Base-by-base conservation (phyloP, 2,329 filamentous ascomycete species). In the Penicillium fuscoglaucum region DNA sequence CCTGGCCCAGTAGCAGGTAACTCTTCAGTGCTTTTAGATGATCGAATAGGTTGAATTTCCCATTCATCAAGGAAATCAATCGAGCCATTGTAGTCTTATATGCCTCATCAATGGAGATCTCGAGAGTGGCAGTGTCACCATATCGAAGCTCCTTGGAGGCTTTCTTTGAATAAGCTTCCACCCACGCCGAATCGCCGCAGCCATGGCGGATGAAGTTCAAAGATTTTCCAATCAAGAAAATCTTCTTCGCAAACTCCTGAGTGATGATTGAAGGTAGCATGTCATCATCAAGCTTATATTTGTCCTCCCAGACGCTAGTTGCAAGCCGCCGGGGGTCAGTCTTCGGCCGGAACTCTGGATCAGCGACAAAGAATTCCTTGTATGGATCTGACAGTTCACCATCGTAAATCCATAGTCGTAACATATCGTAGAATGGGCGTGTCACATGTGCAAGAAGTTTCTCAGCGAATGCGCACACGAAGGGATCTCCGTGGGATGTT, bases 51-150 rank as follows among this genome's bases (percentile, higher is more conserved):
- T 93, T 91, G 77, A 99, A 99, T 70, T 97, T 98, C 66, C 88
- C 88, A 52, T 89, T 90, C 93, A 99, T 97, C 55, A 99, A 84
- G 70, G 93, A 84, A 68, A 96, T 96, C 29, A 98, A 82, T 15
- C 93, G 89, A 57, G 91, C 91, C 93, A 99, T 99, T 6, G 96
- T 98, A 0, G 91, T 95, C 75, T 96, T 96, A 79, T 99, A 96
- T 2, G 96, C 95, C 68, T 97, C 91, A 67, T 97, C 95, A 67
- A 99, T 99, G 76, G 91, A 97, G 1, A 87, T 86, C 72, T 96
- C 93, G 0, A 99, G 83, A 1, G 89, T 96, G 0, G 91, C 91
- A 8, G 93, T 97, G 74, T 98, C 93, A 51, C 93, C 93, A 71
- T 99, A 98, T 49, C 87, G 86, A 35, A 99, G 82, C 75, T 96